Base-by-base conservation (phyloP, 495 filamentous ascomycete species). In the Penicillium longicatenatum region DNA sequence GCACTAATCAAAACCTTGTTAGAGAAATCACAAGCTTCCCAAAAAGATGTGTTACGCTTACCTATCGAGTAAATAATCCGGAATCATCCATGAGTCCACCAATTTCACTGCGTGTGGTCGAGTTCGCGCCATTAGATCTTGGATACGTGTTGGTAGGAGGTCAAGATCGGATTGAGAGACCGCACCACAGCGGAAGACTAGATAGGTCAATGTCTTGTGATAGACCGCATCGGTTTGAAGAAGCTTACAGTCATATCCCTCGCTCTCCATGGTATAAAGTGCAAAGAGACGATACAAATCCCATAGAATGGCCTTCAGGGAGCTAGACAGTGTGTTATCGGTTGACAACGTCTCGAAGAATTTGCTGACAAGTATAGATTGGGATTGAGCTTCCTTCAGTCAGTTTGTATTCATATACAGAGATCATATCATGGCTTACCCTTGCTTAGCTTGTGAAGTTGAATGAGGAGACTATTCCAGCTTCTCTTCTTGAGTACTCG, bases 1-100 rank as follows among this genome's bases (percentile, higher is more conserved):
- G 79, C 76, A 61, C 70, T 72, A 17, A 29, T 12, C 43, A 31
- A 31, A 17, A 12, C 3, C 10, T 9, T 11, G 6, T 24, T 6
- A 1, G 5, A 24, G 3, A n/a, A 12, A 10, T 19, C 12, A 12
- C 10, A n/a, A 39, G 14, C 14, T 39, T 17, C 16, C 0, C 5
- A 17, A 16, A 16, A n/a, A 4, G 6, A 6, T n/a, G 14, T 39
- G 14, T 17, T 39, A 5, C 37, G 17, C 37, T 39, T 42, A 72
- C 70, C 75, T 79, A 42, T 79, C 77, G 0, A 80, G 67, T 11
- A 80, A 49, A 50, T 71, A 82, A 55, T 80, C 79, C 4, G 79
- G 79, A 50, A 82, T 74, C 52, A 66, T 69, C 78, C 78, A 82
- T 2, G 71, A 66, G 51, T 80, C 77, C 8, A 82, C 76, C 19